Base-by-base conservation (phyloP, 2,329 filamentous ascomycete genomes). In the Alternaria hordeiaustralica region DNA sequence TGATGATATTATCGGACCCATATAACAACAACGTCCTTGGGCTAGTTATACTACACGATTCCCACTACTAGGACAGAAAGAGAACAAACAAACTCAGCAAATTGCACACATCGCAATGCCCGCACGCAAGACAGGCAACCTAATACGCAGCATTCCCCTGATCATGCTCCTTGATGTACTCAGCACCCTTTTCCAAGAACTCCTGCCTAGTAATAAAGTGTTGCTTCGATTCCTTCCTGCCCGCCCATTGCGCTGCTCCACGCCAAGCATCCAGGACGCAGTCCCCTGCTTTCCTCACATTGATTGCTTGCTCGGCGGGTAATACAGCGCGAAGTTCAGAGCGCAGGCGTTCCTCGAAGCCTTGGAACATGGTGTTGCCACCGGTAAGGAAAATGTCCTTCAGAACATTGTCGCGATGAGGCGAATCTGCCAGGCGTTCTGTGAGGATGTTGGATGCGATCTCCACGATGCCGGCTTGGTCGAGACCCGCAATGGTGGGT, bases 391-490 rank as follows among this genome's bases (percentile, higher is more conserved):
- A 98, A 41, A 99, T 87, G 78, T 99, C 95, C 49, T 88, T 89
- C 21, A 97, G 82, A 46, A 97, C 89, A 47, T 88, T 88, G 69
- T 91, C 86, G 61, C 90, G 88, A 68, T 88, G 86, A 4, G 82
- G 74, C 2, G 83, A 77, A 26, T 83, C 81, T 2, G 82, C 83
- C 12, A 98, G 88, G 4, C 96, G 90, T 80, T 97, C 92, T 49
- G 88, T 93, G 23, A 98, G 85, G 66, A 99, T 96, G 74, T 96
- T 93, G 15, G 93, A 91, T 0, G 92, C 92, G 61, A 98, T 96
- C 79, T 99, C 96, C 18, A 97, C 87, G 55, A 99, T 88, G 26
- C 96, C 96, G 1, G 95, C 93, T 82, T 99, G 96, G 79, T 98
- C 94, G 50, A 97, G 83, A 7, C 94, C 94, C 0, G 94, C 94